Base-by-base conservation (phyloP, 2,329 filamentous ascomycete species). In the Neonectria coccinea region DNA sequence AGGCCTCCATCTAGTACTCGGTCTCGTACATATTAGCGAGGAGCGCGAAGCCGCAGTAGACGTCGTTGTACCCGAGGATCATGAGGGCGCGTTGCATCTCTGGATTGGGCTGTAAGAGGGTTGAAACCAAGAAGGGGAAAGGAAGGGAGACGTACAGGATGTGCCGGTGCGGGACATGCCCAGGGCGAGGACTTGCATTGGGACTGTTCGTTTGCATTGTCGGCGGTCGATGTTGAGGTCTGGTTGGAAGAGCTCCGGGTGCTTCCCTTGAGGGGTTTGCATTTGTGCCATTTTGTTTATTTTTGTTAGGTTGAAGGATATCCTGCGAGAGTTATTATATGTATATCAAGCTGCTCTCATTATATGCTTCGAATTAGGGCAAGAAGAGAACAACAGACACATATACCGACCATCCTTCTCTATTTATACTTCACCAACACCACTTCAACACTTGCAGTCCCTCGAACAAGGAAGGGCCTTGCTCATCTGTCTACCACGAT, bases 21-120 rank as follows among this genome's bases (percentile, higher is more conserved):
- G 45, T 31, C 4, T 65, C 59, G 59, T 54, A 55, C 27, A 48
- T 22, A 50, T 65, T 59, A 44, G 54, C 29, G 36, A 65, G 62
- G 42, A 56, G 54, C 33, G 59, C 63, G 50, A 65, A 55, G 50
- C 59, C 63, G 54, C 62, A 59, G 50, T 59, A 58, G 36, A 65
- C 59, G n/a, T 65, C 59, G 58, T 58, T 22, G 63, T 56, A 63
- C 6, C 55, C 59, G 11, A 59, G 54, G 11, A 65, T 62, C 54
- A 62, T 55, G 62, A 65, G 62, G 9, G 54, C 62, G 18, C 58
- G 54, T 25, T 58, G 62, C 59, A 65, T 62, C 4, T 58, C 59
- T 65, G 27, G 10, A 14, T 3, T 2, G 3, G 3, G 42, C 14
- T 11, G 33, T 25, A 31, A 12, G 29, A 39, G 12, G 31, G 51